Percentiles rank a stretch among this genome's conserved stretches.
These are phyloP conservation scores for Populus simonii DNA, from an alignment of 345 rosid genomes.

Conservation along the genomic window DNA sequence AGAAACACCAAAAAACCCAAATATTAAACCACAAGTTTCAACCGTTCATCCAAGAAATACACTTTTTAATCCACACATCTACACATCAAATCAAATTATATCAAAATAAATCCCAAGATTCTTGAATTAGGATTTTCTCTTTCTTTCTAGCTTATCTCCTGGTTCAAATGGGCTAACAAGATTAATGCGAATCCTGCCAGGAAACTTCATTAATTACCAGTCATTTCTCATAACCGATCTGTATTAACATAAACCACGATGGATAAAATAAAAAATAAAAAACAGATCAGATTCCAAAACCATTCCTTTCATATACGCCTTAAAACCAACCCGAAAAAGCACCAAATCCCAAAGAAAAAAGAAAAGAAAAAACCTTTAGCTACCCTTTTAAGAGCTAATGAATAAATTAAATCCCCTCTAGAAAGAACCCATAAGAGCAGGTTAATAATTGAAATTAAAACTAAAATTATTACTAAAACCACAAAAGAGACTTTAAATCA, in stretches of 20 bases:
- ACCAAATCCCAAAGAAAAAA: background rate
- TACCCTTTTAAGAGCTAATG: background rate
- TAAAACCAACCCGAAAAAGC: background rate
- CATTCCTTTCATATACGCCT: background rate
- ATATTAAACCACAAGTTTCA: conserved; percentile 24
- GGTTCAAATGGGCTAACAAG: conserved; percentile 33
- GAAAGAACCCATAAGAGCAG: background rate
- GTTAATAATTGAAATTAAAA: background rate
- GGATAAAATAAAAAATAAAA: conserved; percentile 12
- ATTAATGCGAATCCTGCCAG: conserved; percentile 32
- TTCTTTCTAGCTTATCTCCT: conserved; percentile 29
- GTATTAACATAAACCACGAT: conserved; percentile 5
- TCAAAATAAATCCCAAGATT: conserved; percentile 10
- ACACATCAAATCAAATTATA: conserved; percentile 7
- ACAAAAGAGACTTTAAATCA: background rate
- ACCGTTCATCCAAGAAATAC: conserved; percentile 14
- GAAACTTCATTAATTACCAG: conserved; percentile 11
- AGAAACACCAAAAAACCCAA: conserved; percentile 20
- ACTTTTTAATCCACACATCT: background rate
- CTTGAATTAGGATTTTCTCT: conserved; percentile 17
- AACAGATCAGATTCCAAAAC: background rate
- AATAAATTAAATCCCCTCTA: background rate
- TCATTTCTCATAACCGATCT: conserved; percentile 29
- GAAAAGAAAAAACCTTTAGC: background rate
- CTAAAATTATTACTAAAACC: background rate